Evolutionary conservation across 805 yeast genomes (phyloP), one percentile per base, ranked within the genome.

Genomic region (Jamesozyma spencerorum): DNA sequence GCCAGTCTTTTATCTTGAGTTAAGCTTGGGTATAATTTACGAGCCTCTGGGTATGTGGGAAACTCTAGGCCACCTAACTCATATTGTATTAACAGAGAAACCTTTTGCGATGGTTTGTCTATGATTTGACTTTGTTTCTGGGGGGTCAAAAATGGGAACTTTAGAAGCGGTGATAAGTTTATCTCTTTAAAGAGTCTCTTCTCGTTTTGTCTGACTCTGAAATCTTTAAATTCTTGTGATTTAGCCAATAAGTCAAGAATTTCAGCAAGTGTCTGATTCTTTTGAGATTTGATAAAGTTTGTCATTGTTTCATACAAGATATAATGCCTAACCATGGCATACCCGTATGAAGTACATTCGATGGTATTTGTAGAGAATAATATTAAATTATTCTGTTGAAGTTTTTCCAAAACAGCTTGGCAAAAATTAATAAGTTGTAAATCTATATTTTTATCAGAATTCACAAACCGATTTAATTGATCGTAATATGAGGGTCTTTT

Each of bases 21-120:
- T 45, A 75, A 65, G 2, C 65, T 49, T 22, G 63, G 60, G 30
- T 63, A 67, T 13, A 64, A 53, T 36, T 65, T 67, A 22, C 45
- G 38, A 1, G 74, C 60, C 1, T 71, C 75, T 4, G 54, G 60
- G 41, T 64, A 70, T 3, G 48, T 49, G 1, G 79, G 79, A 39
- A 55, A 69, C 20, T 70, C 75, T 3, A 69, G 36, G 0, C 76
- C 75, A 1, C 78, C 74, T 7, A 75, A 56, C 38, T 73, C 78
- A 50, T 62, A 69, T 45, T 75, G 79, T 7, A 72, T 54, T 8
- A 72, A 18, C 6, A 74, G 46, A 3, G 60, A 63, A 0, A 71
- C 56, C 42, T 74, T 74, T 10, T 70, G 70, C 19, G 38, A 40
- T 5, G 49, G 45, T 6, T 46, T 47, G 17, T 56, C 58, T 19